A percentile compares a stretch with the other conserved stretches of the same genome.
phyloP scores from a whole-genome alignment of 1,284 basidiomycete genomes.

The Phenoliferia sp. region DNA sequence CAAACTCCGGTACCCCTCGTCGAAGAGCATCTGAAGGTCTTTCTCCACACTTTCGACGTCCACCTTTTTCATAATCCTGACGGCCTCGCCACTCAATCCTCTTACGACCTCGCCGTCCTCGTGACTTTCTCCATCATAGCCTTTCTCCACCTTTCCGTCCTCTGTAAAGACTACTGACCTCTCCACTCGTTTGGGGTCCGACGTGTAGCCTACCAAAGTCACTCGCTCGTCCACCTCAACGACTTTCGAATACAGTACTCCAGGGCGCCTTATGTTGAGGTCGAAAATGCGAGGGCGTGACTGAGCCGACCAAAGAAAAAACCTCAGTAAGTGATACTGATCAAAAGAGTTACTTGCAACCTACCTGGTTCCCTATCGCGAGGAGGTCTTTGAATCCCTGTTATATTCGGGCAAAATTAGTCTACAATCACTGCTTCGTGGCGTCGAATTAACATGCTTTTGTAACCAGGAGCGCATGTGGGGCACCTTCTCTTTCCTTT shows the following conservation, averaged over 20 bases:
- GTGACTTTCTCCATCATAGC: slow-evolving; percentile 69
- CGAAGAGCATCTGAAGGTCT: slow-evolving; percentile 65
- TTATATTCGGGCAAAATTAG: not conserved
- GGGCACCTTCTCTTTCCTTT: slow-evolving; percentile 90
- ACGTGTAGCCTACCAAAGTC: slow-evolving; percentile 87
- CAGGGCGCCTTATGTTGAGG: slow-evolving; percentile 49
- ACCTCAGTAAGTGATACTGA: not conserved
- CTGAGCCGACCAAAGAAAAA: too few relatives aligned
- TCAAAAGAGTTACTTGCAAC: slow-evolving; percentile 59
- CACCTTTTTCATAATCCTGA: slow-evolving; percentile 73
- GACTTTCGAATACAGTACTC: slow-evolving; percentile 73
- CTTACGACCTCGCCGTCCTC: slow-evolving; percentile 46
- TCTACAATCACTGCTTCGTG: not conserved
- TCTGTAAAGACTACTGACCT: slow-evolving; percentile 68
- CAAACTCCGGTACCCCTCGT: slow-evolving; percentile 71
- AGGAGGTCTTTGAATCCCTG: slow-evolving; percentile 83
- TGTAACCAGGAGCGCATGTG: slow-evolving; percentile 85
- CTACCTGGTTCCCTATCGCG: slow-evolving; percentile 81
- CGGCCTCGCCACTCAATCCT: slow-evolving; percentile 86
- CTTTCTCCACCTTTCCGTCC: slow-evolving; percentile 50
- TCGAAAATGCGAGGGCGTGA: slow-evolving; percentile 30
- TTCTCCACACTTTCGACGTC: slow-evolving; percentile 47
- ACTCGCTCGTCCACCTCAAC: slow-evolving; percentile 58
- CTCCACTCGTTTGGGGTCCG: slow-evolving; percentile 71
- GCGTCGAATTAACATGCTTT: slow-evolving; percentile 40